Conservation (phyloP, 352 stramenopile species). For the Pythium scleroteichum region DNA sequence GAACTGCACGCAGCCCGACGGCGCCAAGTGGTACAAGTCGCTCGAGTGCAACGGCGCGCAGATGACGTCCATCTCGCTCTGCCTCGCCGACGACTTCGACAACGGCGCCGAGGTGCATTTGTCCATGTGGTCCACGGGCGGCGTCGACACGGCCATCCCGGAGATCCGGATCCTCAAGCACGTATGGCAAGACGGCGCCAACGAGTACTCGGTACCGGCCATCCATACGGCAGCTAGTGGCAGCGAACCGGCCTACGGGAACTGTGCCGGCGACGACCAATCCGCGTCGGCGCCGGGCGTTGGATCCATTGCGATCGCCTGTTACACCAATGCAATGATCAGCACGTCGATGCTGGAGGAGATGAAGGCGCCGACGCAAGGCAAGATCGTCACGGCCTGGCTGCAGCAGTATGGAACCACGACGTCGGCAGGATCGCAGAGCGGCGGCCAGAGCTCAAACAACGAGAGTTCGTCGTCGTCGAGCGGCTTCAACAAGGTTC, state of each 20-base stretch:
- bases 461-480: background rate
- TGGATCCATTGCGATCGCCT: constrained; percentile 15
- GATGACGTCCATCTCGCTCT: constrained; percentile 10
- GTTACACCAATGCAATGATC: background rate
- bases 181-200: constrained; percentile 1
- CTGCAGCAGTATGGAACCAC: constrained; percentile 7
- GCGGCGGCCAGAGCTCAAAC: background rate
- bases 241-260: background rate
- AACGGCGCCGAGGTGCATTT: background rate
- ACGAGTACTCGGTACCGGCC: constrained; percentile 5
- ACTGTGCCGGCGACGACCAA: background rate
- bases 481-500: background rate
- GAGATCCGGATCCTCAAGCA: constrained; percentile 3
- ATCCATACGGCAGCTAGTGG: constrained; percentile 10
- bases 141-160: constrained; percentile 7
- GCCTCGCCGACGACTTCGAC: constrained; percentile 7
- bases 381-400: constrained; percentile 11
- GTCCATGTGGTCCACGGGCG: constrained; percentile 20
- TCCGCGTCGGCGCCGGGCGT: background rate
- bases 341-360: background rate
- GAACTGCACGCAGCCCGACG: constrained; percentile 20
- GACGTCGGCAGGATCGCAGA: background rate
- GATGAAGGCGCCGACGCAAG: constrained; percentile 1
- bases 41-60: constrained; percentile 15
- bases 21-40: constrained; percentile 5